Evolutionary conservation across 2,329 filamentous ascomycete genomes (phyloP).

Genomic region (Daldinia sp.): DNA sequence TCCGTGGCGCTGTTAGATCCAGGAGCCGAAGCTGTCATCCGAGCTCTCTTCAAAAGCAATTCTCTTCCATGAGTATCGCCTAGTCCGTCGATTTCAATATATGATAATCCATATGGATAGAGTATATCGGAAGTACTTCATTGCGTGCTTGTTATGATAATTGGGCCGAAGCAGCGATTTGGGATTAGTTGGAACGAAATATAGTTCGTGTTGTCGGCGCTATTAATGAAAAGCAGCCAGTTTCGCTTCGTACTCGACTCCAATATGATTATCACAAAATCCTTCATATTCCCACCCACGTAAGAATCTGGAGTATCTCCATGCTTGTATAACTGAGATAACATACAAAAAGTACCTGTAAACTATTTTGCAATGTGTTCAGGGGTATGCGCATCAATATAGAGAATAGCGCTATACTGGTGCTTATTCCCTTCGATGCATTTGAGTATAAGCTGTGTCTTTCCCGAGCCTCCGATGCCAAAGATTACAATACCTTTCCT

Average conservation of each 20-base stretch:
- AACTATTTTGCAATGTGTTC: background rate
- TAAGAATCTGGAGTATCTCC: background rate
- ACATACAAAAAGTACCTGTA: background rate
- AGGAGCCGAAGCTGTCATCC: background rate
- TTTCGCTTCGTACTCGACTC: background rate
- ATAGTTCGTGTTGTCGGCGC: background rate
- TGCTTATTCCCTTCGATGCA: background rate
- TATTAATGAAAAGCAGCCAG: background rate
- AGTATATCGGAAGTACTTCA: background rate
- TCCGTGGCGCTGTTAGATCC: background rate
- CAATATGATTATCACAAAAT: background rate
- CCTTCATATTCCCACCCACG: background rate
- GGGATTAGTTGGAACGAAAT: background rate
- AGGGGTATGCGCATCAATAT: background rate
- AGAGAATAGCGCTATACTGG: background rate
- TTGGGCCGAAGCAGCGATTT: background rate
- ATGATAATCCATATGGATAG: background rate
- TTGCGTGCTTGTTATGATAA: background rate
- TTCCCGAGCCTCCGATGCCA: background rate
- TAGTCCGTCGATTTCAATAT: background rate
- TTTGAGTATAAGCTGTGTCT: background rate
- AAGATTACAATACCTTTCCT: background rate
- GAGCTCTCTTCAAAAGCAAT: background rate
- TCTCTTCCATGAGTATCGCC: background rate
- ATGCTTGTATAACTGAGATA: background rate